These are phyloP conservation scores for Aspergillus diversus DNA, from an alignment of 495 filamentous ascomycete genomes.

Conservation along the genomic window DNA sequence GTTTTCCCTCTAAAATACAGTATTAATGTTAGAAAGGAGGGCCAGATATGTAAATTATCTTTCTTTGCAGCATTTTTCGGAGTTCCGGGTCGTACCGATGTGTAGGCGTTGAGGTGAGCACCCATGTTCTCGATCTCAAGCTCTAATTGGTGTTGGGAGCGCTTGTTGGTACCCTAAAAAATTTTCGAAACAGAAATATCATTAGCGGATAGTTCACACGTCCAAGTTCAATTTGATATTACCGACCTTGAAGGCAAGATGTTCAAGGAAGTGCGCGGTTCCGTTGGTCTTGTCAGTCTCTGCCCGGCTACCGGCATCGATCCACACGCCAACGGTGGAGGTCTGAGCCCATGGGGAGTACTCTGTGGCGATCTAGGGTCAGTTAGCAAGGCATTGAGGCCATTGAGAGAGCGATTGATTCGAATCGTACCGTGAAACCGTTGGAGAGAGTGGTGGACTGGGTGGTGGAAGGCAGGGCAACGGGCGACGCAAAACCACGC, in stretches of 20 bases:
- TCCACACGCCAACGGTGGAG: conserved; percentile 98
- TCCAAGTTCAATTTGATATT: conserved; percentile 15
- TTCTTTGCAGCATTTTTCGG: conserved; percentile 9
- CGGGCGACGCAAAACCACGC: conserved; percentile 85
- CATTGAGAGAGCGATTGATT: conserved; percentile 27
- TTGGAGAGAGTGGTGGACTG: conserved; percentile 95
- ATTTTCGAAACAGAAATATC: neutral
- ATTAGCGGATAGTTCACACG: neutral
- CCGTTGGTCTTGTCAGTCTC: conserved; percentile 99
- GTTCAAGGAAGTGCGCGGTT: conserved; percentile 98
- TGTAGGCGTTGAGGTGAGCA: conserved; percentile 98
- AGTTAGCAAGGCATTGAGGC: conserved; percentile 43
- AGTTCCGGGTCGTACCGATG: conserved; percentile 73
- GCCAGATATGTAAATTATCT: conserved; percentile 3
- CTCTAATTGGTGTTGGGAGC: conserved; percentile 94
- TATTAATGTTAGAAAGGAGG: conserved; percentile 33
- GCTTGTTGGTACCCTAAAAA: conserved; percentile 82
- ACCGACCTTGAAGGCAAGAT: conserved; percentile 96
- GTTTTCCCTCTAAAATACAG: conserved; percentile 78
- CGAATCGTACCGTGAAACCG: conserved; percentile 83
- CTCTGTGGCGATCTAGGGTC: conserved; percentile 85
- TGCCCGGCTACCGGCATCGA: conserved; percentile 96
- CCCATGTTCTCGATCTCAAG: conserved; percentile 99
- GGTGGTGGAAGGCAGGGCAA: conserved; percentile 74
- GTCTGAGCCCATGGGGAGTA: conserved; percentile 99